phyloP scores from a whole-genome alignment of 2,329 filamentous ascomycete genomes.

The Xylaria sp. region DNA sequence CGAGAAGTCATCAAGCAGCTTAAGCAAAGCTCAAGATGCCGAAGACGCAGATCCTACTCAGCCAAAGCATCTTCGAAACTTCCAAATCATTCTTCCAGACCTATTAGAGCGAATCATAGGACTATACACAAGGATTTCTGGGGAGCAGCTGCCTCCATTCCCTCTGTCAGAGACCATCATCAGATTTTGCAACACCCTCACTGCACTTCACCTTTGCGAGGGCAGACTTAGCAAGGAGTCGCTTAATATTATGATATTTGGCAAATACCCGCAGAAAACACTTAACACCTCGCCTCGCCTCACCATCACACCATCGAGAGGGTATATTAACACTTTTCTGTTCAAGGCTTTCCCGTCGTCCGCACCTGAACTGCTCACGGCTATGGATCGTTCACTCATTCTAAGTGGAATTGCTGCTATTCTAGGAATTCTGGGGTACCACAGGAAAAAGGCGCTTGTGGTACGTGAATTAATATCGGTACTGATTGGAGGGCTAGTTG shows the following conservation, averaged over 20 bases:
- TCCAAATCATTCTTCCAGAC: constrained; percentile 74
- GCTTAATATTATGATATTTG: constrained; percentile 73
- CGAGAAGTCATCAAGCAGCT: constrained; percentile 57
- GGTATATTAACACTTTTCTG: constrained; percentile 71
- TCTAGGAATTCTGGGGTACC: constrained; percentile 80
- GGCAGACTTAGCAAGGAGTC: constrained; percentile 71
- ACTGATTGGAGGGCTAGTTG: constrained; percentile 84
- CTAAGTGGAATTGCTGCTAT: constrained; percentile 88
- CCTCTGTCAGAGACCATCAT: constrained; percentile 79
- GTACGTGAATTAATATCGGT: constrained; percentile 86
- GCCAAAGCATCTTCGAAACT: constrained; percentile 63
- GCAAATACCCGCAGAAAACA: constrained; percentile 63
- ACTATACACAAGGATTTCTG: constrained; percentile 76
- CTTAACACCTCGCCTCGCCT: constrained; percentile 66
- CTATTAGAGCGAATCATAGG: constrained; percentile 78
- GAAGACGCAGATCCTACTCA: constrained; percentile 58
- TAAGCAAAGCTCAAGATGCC: constrained; percentile 50
- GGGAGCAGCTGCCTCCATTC: constrained; percentile 76
- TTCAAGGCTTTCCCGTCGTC: constrained; percentile 78
- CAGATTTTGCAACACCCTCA: constrained; percentile 76
- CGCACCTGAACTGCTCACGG: constrained; percentile 73
- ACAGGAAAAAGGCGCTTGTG: constrained; percentile 91
- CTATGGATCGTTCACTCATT: constrained; percentile 80
- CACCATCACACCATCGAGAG: constrained; percentile 66
- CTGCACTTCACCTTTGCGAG: constrained; percentile 72